phyloP scores from a whole-genome alignment of 805 yeast species.

The Scheffersomyces amazonensis region DNA sequence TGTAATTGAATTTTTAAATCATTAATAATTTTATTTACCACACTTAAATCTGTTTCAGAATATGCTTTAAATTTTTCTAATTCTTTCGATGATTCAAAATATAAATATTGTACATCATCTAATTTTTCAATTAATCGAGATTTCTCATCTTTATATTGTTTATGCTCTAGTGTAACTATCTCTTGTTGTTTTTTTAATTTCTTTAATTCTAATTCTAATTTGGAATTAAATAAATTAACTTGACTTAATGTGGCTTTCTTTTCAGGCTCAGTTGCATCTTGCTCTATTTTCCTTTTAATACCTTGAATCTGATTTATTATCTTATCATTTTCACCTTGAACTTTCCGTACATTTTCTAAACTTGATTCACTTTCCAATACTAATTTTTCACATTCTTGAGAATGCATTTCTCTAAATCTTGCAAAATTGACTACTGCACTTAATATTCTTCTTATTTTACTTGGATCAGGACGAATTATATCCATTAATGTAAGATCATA shows the following conservation, averaged over 20 bases:
- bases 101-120: constrained; percentile 57
- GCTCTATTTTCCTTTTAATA: constrained; percentile 30
- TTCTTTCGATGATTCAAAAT: constrained; percentile 55
- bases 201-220: constrained; percentile 61
- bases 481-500: constrained; percentile 75
- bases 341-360: constrained; percentile 36
- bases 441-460: constrained; percentile 58
- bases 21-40: constrained; percentile 48
- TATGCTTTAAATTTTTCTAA: constrained; percentile 59
- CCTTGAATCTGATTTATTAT: constrained; percentile 33
- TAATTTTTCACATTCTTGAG: constrained; percentile 64
- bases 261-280: constrained; percentile 14
- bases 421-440: constrained; percentile 88
- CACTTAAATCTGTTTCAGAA: constrained; percentile 57
- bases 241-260: constrained; percentile 38
- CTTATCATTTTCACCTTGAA: constrained; percentile 37
- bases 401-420: constrained; percentile 74
- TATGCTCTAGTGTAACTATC: constrained; percentile 56
- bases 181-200: constrained; percentile 63
- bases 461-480: constrained; percentile 72
- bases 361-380: constrained; percentile 29
- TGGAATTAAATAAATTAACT: constrained; percentile 43
- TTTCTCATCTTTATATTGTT: constrained; percentile 62
- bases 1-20: constrained; percentile 48
- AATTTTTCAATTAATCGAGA: constrained; percentile 52